A percentile compares a stretch with the other conserved stretches of the same genome.
These are phyloP conservation scores for Pythium brachiatum DNA, from an alignment of 352 stramenopile species.

Conservation along the genomic window DNA sequence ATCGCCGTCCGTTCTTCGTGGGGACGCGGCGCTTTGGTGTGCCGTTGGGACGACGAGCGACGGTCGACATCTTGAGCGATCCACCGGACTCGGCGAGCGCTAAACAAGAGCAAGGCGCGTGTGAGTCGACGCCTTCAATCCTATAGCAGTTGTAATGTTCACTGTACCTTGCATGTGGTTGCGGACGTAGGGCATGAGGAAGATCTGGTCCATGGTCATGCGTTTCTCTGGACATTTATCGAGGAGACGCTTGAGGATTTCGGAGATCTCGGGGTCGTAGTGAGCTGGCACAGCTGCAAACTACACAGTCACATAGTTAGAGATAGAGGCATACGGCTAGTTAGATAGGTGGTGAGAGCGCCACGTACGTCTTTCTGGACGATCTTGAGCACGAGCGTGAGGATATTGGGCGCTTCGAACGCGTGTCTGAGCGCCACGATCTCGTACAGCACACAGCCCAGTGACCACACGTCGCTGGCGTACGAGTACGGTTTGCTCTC, in stretches of 20 bases:
- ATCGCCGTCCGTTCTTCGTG: constrained; percentile 42
- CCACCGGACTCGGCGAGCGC: constrained; percentile 54
- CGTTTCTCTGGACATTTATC: constrained; percentile 62
- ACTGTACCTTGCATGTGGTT: constrained; percentile 63
- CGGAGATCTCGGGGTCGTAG: constrained; percentile 56
- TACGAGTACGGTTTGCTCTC: constrained; percentile 92
- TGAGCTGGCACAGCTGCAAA: constrained; percentile 52
- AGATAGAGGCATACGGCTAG: not conserved
- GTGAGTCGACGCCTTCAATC: not conserved
- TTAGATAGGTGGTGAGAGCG: not conserved
- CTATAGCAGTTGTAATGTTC: no score
- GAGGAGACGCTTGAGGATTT: constrained; percentile 51
- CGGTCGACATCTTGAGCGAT: constrained; percentile 43
- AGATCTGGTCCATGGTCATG: constrained; percentile 75
- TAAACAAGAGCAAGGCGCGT: constrained; percentile 6
- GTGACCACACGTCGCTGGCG: constrained; percentile 91
- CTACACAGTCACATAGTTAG: constrained; percentile 18
- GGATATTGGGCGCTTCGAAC: constrained; percentile 83
- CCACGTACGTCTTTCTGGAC: constrained; percentile 67
- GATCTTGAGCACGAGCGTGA: constrained; percentile 83
- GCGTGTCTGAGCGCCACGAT: constrained; percentile 81
- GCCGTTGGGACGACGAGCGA: constrained; percentile 36
- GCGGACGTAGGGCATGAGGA: constrained; percentile 67
- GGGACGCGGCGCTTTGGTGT: constrained; percentile 38
- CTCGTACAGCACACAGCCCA: constrained; percentile 91